Conservation (phyloP, 2,329 filamentous ascomycete genomes). For the Colletotrichum limetticola region DNA sequence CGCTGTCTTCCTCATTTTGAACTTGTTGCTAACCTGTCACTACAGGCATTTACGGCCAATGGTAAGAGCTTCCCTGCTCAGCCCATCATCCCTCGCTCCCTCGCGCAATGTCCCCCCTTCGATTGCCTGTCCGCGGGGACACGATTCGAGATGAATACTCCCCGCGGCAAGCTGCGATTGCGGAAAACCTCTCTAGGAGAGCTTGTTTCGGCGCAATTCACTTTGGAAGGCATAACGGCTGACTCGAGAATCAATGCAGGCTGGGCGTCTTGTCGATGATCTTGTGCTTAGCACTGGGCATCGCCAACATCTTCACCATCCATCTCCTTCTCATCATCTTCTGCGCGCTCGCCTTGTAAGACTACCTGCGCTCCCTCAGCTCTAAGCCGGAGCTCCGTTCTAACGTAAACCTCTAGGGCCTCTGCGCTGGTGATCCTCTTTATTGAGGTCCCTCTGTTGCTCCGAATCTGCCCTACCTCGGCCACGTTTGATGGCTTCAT, state of each 20-base stretch:
- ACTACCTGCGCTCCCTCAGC: background rate
- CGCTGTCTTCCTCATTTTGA: background rate
- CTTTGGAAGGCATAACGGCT: slow-evolving; percentile 31
- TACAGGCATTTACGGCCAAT: slow-evolving; percentile 80
- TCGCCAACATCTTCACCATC: slow-evolving; percentile 73
- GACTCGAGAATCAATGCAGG: slow-evolving; percentile 55
- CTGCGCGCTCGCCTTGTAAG: slow-evolving; percentile 65
- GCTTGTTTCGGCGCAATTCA: background rate
- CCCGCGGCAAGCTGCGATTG: background rate
- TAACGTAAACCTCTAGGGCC: slow-evolving; percentile 58
- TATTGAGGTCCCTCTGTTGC: slow-evolving; percentile 90
- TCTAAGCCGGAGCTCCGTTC: background rate
- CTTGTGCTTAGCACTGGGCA: slow-evolving; percentile 75
- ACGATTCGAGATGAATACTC: background rate
- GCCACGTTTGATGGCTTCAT: slow-evolving; percentile 88
- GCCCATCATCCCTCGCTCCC: background rate
- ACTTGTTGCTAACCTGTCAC: slow-evolving; percentile 45
- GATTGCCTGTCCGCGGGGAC: background rate
- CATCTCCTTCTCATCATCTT: slow-evolving; percentile 61
- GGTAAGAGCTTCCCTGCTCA: slow-evolving; percentile 60
- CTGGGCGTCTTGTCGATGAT: slow-evolving; percentile 77
- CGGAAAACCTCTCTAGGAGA: background rate
- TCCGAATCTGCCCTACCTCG: slow-evolving; percentile 97
- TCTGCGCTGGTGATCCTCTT: slow-evolving; percentile 82
- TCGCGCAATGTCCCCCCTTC: background rate